A percentile compares a stretch with the other conserved stretches of the same genome.
These are phyloP conservation scores for Claviceps paspali DNA, from an alignment of 2,329 filamentous ascomycete genomes.

Conservation along the genomic window DNA sequence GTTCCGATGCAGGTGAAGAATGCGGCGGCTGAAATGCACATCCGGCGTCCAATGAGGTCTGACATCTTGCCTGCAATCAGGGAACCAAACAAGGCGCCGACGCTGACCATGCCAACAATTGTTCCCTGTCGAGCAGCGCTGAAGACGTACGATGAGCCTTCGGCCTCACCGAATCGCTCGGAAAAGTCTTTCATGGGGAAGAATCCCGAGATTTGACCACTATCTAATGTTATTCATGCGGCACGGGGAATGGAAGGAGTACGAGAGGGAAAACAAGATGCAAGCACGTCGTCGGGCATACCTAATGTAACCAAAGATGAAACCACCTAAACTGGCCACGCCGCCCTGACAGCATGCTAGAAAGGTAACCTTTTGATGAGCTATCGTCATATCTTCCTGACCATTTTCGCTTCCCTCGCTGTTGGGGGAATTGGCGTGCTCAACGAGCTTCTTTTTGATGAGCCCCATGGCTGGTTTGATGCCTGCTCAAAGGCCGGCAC, in stretches of 20 bases:
- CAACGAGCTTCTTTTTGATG: slow-evolving; percentile 1
- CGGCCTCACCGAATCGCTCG: slow-evolving; percentile 32
- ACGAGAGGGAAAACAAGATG: neutral
- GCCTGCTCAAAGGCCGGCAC: neutral
- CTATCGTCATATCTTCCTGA: neutral
- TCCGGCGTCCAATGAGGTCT: slow-evolving; percentile 44
- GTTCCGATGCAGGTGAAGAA: slow-evolving; percentile 50
- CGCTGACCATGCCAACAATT: slow-evolving; percentile 44
- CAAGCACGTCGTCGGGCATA: too few relatives aligned
- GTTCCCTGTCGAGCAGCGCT: slow-evolving; percentile 45
- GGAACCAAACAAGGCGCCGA: slow-evolving; percentile 44
- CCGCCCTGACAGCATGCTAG: slow-evolving; percentile 32
- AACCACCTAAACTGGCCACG: slow-evolving; percentile 38
- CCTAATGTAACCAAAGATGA: slow-evolving; percentile 44
- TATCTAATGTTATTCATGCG: slow-evolving; percentile 10
- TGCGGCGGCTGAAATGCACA: slow-evolving; percentile 46
- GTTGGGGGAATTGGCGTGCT: neutral
- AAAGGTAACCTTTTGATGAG: slow-evolving; percentile 19
- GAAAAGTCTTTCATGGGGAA: slow-evolving; percentile 44
- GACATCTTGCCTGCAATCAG: slow-evolving; percentile 44
- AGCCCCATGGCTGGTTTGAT: slow-evolving; percentile 2
- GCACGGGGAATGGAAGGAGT: neutral
- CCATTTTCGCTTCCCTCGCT: neutral
- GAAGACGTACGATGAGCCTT: slow-evolving; percentile 32
- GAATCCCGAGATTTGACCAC: slow-evolving; percentile 46